phyloP scores from a whole-genome alignment of 2,329 filamentous ascomycete species.

The Corniculantispora saksenae region DNA sequence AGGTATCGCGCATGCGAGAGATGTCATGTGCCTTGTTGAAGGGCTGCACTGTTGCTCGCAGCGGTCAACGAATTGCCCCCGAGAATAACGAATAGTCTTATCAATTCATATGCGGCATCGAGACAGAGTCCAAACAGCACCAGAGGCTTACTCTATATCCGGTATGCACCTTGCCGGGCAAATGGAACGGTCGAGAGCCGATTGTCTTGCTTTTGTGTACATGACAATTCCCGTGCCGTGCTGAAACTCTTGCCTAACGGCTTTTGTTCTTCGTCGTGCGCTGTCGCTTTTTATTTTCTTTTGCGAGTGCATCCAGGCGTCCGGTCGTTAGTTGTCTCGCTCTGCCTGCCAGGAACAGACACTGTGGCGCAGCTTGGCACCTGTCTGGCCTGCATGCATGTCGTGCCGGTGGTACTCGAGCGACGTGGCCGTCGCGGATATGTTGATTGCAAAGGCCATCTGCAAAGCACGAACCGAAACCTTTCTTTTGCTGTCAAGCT shows the following conservation, averaged over 20 bases:
- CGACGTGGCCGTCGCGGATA: background rate
- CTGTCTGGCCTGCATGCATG: conserved; percentile 4
- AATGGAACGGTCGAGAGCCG: background rate
- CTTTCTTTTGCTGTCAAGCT: background rate
- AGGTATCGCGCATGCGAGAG: conserved; percentile 1
- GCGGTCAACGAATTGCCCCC: too few relatives aligned
- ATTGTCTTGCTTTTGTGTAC: background rate
- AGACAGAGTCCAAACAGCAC: too few relatives aligned
- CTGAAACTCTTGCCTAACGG: background rate
- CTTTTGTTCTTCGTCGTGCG: background rate
- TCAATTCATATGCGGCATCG: too few relatives aligned
- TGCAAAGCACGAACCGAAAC: background rate
- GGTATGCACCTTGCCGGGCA: too few relatives aligned
- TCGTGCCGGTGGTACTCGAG: background rate
- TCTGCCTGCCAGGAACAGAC: background rate
- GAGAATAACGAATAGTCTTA: too few relatives aligned
- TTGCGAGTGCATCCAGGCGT: background rate
- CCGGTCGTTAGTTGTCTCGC: background rate
- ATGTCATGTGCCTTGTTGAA: background rate
- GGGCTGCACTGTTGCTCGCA: too few relatives aligned
- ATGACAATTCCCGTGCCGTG: background rate
- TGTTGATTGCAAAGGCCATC: background rate
- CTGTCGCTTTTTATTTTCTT: background rate
- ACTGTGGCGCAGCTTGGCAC: background rate
- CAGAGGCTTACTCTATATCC: too few relatives aligned